phyloP scores from a whole-genome alignment of 2,329 filamentous ascomycete genomes.

The Sporothrix globosa region DNA sequence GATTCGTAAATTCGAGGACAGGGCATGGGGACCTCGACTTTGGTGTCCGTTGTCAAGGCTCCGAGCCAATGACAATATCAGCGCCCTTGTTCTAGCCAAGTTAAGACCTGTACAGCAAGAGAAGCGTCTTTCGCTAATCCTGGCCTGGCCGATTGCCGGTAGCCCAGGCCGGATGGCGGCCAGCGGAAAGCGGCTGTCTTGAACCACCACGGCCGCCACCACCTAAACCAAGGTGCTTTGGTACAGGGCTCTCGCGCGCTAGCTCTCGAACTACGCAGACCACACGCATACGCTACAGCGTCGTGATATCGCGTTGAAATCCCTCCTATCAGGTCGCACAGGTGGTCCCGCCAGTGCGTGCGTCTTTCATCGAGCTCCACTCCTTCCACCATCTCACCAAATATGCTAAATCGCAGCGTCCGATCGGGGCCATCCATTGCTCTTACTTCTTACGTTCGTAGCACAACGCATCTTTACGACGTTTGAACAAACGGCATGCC shows the following conservation, averaged over 20 bases:
- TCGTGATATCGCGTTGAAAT: slow-evolving; percentile 27
- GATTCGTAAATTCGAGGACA: not conserved
- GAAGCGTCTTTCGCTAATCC: slow-evolving; percentile 9
- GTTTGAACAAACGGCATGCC: not conserved
- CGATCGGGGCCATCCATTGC: slow-evolving; percentile 5
- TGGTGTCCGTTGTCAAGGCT: not conserved
- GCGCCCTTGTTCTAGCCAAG: not conserved
- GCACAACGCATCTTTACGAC: slow-evolving; percentile 1
- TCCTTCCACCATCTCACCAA: not conserved
- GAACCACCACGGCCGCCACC: slow-evolving; percentile 4
- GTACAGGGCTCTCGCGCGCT: slow-evolving; percentile 12
- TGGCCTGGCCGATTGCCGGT: slow-evolving; percentile 20
- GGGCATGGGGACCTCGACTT: not conserved
- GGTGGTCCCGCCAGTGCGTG: not conserved
- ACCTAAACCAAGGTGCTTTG: slow-evolving; percentile 1
- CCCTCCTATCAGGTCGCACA: slow-evolving; percentile 4
- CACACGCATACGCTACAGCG: slow-evolving; percentile 30
- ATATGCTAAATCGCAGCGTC: not conserved
- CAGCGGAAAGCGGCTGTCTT: slow-evolving; percentile 19
- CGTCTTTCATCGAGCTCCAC: slow-evolving; percentile 4
- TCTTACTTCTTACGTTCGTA: not conserved
- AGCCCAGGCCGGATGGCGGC: slow-evolving; percentile 15
- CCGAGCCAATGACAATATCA: not conserved
- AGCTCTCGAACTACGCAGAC: slow-evolving; percentile 19
- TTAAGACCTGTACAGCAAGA: not conserved